Conservation (phyloP, 139 green algal genomes). For the Volvox africanus region DNA sequence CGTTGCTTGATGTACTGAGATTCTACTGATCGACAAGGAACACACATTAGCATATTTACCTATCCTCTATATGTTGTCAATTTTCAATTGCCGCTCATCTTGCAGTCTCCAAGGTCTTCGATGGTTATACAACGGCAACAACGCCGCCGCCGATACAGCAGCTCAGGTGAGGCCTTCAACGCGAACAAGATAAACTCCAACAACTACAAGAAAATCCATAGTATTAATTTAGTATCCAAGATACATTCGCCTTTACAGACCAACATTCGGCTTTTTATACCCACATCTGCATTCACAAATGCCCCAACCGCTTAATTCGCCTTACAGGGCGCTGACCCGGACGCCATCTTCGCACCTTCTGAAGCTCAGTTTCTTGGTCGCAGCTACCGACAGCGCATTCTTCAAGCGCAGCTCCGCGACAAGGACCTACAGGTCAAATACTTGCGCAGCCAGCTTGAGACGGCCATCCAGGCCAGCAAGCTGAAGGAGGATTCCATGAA, state of each 20-base stretch:
- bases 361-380: conserved; percentile 41
- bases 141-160: neutral
- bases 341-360: conserved; percentile 24
- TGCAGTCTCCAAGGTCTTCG: conserved; percentile 44
- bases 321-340: neutral
- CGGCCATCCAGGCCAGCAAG: neutral
- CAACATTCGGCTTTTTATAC: too few relatives aligned
- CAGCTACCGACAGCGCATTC: conserved; percentile 37
- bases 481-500: conserved; percentile 30
- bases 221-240: too few relatives aligned
- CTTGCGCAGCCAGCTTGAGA: conserved; percentile 34
- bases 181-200: too few relatives aligned
- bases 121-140: conserved; percentile 31
- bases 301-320: neutral
- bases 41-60: neutral
- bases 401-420: conserved; percentile 42
- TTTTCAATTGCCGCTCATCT: neutral
- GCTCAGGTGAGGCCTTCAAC: neutral
- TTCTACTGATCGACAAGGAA: neutral
- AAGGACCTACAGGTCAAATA: conserved; percentile 48
- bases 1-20: neutral
- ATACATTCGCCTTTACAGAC: too few relatives aligned
- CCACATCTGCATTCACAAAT: too few relatives aligned
- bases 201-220: too few relatives aligned
- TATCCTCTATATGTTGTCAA: neutral